phyloP scores from a whole-genome alignment of 2,329 filamentous ascomycete species.

The Biscogniauxia mediterranea region DNA sequence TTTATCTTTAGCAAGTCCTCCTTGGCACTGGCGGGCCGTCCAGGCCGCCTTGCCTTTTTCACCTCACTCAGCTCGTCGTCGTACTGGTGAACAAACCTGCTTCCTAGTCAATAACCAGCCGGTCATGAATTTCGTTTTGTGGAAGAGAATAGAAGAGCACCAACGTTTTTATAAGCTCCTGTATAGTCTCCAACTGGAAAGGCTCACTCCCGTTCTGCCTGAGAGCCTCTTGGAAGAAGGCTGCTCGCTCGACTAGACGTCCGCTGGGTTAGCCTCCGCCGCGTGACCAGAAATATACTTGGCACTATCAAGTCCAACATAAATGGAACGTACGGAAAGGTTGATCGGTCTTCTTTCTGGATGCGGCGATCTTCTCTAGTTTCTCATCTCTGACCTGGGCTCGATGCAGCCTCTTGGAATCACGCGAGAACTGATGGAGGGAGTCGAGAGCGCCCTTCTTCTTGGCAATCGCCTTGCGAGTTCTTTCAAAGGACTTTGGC shows the following conservation, averaged over 20 bases:
- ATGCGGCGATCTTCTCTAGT: constrained; percentile 68
- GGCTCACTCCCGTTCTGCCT: constrained; percentile 49
- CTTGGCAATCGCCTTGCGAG: constrained; percentile 85
- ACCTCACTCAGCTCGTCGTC: constrained; percentile 67
- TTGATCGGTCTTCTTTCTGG: constrained; percentile 71
- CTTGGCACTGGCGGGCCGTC: constrained; percentile 72
- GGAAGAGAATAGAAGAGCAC: constrained; percentile 19
- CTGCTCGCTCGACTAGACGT: constrained; percentile 59
- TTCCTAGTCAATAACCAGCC: constrained; percentile 1
- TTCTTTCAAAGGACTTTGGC: constrained; percentile 77
- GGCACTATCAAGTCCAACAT: background rate
- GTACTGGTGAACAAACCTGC: constrained; percentile 63
- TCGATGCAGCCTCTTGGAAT: constrained; percentile 76
- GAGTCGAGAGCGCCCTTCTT: constrained; percentile 74
- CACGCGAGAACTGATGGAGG: constrained; percentile 84
- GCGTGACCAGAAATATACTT: background rate
- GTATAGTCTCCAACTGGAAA: constrained; percentile 55
- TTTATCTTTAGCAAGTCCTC: constrained; percentile 76
- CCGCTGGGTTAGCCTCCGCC: background rate
- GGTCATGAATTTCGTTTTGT: background rate
- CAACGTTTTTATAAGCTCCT: constrained; percentile 61
- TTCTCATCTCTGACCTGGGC: constrained; percentile 81
- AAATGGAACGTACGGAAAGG: constrained; percentile 58
- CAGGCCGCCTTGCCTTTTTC: constrained; percentile 70
- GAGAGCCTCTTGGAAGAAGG: constrained; percentile 69